phyloP scores from a whole-genome alignment of 225 moss, liverwort and hornwort genomes.

The Polytrichum formosum region DNA sequence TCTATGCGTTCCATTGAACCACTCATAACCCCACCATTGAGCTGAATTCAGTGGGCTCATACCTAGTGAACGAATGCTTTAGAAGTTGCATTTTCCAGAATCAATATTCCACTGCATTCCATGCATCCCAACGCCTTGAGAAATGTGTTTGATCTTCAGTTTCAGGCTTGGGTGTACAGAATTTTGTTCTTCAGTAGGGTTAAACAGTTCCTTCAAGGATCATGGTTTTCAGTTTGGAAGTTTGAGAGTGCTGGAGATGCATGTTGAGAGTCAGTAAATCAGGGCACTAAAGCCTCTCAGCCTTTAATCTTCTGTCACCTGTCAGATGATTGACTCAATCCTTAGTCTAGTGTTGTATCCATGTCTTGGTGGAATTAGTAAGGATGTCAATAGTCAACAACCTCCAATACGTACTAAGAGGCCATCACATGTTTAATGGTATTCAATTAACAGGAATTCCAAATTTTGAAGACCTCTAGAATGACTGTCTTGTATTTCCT shows the following conservation, averaged over 20 bases:
- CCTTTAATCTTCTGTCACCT: slow-evolving; percentile 39
- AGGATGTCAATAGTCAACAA: slow-evolving; percentile 5
- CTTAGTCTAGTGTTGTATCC: slow-evolving; percentile 29
- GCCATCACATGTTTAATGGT: neutral
- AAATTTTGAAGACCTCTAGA: neutral
- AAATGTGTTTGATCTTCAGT: slow-evolving; percentile 21
- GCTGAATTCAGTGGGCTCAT: slow-evolving; percentile 24
- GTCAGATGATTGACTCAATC: slow-evolving; percentile 45
- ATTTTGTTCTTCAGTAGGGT: neutral
- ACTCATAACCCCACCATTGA: slow-evolving; percentile 18
- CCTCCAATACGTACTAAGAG: slow-evolving; percentile 4
- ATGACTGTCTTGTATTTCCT: neutral
- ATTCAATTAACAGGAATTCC: too few species aligned
- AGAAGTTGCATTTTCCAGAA: slow-evolving; percentile 22
- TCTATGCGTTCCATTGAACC: neutral
- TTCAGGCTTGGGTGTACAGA: slow-evolving; percentile 26
- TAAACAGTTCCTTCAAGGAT: slow-evolving; percentile 14
- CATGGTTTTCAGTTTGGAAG: slow-evolving; percentile 18
- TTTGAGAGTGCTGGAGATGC: slow-evolving; percentile 19
- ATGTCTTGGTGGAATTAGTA: slow-evolving; percentile 15
- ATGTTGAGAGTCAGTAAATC: slow-evolving; percentile 24
- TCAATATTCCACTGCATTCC: slow-evolving; percentile 34
- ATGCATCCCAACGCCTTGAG: slow-evolving; percentile 24
- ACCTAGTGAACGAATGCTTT: slow-evolving; percentile 27
- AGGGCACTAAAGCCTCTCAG: slow-evolving; percentile 32